phyloP scores from a whole-genome alignment of 2,329 filamentous ascomycete genomes.

The Apiospora pterosperma region DNA sequence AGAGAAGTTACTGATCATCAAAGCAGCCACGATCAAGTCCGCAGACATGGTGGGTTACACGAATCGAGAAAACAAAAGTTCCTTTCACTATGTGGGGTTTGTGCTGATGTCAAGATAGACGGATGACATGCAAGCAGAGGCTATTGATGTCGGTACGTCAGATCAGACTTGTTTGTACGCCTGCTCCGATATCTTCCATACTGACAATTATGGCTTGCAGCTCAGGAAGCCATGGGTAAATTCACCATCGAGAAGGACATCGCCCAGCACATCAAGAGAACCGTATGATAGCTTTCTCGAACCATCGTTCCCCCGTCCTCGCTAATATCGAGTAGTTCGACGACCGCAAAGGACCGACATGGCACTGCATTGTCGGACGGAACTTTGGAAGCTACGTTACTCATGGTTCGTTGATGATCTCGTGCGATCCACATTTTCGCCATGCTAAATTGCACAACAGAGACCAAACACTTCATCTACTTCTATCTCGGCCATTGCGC shows the following conservation, averaged over 20 bases:
- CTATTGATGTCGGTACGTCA: conserved; percentile 86
- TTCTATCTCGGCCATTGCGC: conserved; percentile 99
- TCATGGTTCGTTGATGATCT: conserved; percentile 62
- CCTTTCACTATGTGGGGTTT: conserved; percentile 7
- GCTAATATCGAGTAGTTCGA: conserved; percentile 66
- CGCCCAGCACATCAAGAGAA: conserved; percentile 32
- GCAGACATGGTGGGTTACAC: conserved; percentile 81
- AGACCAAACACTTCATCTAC: conserved; percentile 99
- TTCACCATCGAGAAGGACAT: conserved; percentile 59
- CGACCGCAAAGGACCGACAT: conserved; percentile 93
- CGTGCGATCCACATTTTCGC: background rate
- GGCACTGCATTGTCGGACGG: conserved; percentile 97
- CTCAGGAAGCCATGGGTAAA: conserved; percentile 61
- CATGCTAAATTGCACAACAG: conserved; percentile 43
- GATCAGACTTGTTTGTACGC: conserved; percentile 2
- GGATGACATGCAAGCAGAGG: conserved; percentile 95
- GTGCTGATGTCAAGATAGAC: conserved; percentile 56
- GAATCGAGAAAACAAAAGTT: conserved; percentile 7
- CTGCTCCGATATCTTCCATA: conserved; percentile 6
- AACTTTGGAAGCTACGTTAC: conserved; percentile 99
- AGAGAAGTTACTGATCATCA: conserved; percentile 5
- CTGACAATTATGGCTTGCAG: conserved; percentile 30
- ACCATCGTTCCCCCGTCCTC: conserved; percentile 1
- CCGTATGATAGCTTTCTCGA: conserved; percentile 42
- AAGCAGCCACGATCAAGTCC: conserved; percentile 89